phyloP scores from a whole-genome alignment of 2,329 filamentous ascomycete genomes.

The Achaetomium macrosporum region DNA sequence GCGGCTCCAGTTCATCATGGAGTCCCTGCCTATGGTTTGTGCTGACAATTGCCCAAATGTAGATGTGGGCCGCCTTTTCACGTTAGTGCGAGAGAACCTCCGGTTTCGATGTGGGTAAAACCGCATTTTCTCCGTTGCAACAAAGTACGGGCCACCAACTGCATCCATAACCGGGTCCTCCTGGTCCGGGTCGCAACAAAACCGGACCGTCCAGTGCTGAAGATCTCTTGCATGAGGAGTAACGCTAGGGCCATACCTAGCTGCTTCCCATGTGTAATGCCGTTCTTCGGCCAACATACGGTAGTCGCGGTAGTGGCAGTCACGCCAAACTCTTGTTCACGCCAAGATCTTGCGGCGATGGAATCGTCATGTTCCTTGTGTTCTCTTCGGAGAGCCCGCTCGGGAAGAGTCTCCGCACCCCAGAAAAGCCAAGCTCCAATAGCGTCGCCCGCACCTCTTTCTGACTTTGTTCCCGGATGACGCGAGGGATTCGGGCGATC shows the following conservation, averaged over 20 bases:
- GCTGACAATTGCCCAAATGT: no score
- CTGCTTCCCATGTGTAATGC: no score
- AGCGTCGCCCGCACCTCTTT: background rate
- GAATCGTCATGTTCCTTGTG: no score
- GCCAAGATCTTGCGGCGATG: no score
- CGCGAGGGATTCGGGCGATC: conserved; percentile 1
- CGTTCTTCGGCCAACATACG: no score
- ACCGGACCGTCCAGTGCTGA: background rate
- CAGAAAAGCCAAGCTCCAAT: background rate
- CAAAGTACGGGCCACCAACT: background rate
- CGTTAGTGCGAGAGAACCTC: background rate
- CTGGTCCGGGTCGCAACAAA: background rate
- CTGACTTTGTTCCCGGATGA: background rate
- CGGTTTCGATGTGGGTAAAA: conserved; percentile 1
- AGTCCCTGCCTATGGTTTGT: no score
- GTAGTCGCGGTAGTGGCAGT: no score
- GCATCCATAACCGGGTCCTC: conserved; percentile 10
- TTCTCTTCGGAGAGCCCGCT: background rate
- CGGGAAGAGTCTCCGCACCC: background rate
- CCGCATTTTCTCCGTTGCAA: background rate
- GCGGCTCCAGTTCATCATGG: no score
- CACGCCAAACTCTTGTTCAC: no score
- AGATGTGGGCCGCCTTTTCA: background rate
- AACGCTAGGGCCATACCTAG: no score
- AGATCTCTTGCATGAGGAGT: no score